phyloP scores from a whole-genome alignment of 2,329 filamentous ascomycete species.

The Talaromyces sp. region DNA sequence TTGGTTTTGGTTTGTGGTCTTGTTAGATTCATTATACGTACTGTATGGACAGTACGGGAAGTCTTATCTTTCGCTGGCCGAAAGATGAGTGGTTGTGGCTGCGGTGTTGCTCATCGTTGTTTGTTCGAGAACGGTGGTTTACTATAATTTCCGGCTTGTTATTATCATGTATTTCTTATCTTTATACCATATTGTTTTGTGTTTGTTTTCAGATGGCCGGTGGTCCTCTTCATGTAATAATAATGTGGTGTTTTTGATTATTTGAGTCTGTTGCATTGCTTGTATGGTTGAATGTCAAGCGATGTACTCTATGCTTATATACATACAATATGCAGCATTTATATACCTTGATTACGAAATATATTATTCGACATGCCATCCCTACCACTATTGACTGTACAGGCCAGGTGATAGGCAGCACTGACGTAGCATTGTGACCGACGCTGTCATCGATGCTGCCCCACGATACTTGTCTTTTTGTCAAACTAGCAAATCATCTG shows the following conservation, averaged over 20 bases:
- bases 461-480: neutral
- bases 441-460: neutral
- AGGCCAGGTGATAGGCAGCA: neutral
- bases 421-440: neutral
- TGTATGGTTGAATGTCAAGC: conserved; percentile 11
- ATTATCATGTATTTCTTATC: conserved; percentile 2
- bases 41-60: neutral
- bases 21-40: neutral
- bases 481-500: neutral
- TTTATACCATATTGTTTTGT: conserved; percentile 20
- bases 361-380: neutral
- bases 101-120: neutral
- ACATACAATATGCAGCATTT: conserved; percentile 3
- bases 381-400: neutral
- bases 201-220: neutral
- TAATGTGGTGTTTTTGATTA: conserved; percentile 17
- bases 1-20: neutral
- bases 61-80: conserved; percentile 2
- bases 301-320: conserved; percentile 14
- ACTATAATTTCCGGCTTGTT: conserved; percentile 6
- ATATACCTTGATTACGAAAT: neutral
- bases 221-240: conserved; percentile 17
- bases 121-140: neutral
- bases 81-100: conserved; percentile 11
- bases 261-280: conserved; percentile 17